These are phyloP conservation scores for Xylariales sp. DNA, from an alignment of 2,329 filamentous ascomycete genomes.

Conservation along the genomic window DNA sequence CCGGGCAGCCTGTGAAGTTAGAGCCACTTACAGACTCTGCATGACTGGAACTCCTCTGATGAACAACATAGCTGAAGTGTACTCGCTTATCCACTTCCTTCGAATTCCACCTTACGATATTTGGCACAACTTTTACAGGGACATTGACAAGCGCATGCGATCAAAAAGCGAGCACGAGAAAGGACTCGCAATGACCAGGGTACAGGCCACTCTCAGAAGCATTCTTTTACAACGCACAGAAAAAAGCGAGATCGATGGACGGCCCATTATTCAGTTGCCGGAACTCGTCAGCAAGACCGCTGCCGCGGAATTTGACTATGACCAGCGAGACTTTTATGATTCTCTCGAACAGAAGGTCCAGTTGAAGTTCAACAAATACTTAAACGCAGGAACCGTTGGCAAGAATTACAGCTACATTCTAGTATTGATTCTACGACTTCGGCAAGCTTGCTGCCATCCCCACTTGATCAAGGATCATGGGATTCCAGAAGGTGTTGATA, in stretches of 20 bases:
- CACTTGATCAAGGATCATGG: slow-evolving; percentile 53
- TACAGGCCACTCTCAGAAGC: slow-evolving; percentile 75
- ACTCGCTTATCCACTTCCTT: slow-evolving; percentile 73
- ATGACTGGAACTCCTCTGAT: slow-evolving; percentile 86
- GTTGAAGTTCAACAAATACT: slow-evolving; percentile 21
- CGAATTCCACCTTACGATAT: slow-evolving; percentile 70
- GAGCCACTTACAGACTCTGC: slow-evolving; percentile 65
- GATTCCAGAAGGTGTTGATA: slow-evolving; percentile 21
- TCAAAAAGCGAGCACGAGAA: slow-evolving; percentile 49
- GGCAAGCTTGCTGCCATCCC: slow-evolving; percentile 78
- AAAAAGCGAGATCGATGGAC: slow-evolving; percentile 72
- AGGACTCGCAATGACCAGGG: slow-evolving; percentile 53
- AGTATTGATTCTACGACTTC: slow-evolving; percentile 73
- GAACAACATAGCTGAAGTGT: slow-evolving; percentile 79
- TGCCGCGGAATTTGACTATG: slow-evolving; percentile 61
- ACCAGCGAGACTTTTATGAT: slow-evolving; percentile 62
- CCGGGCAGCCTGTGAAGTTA: slow-evolving; percentile 54
- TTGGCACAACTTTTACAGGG: slow-evolving; percentile 57
- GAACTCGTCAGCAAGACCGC: slow-evolving; percentile 57
- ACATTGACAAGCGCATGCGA: slow-evolving; percentile 25
- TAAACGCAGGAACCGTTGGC: slow-evolving; percentile 39
- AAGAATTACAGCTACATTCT: slow-evolving; percentile 77
- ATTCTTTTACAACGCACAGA: slow-evolving; percentile 83
- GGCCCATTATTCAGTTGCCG: slow-evolving; percentile 69
- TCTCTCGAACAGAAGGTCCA: slow-evolving; percentile 37